Evolutionary conservation across 108 stramenopile species (phyloP), one percentile per base, ranked within the genome.

Genomic region (Nitzschia sp.): DNA sequence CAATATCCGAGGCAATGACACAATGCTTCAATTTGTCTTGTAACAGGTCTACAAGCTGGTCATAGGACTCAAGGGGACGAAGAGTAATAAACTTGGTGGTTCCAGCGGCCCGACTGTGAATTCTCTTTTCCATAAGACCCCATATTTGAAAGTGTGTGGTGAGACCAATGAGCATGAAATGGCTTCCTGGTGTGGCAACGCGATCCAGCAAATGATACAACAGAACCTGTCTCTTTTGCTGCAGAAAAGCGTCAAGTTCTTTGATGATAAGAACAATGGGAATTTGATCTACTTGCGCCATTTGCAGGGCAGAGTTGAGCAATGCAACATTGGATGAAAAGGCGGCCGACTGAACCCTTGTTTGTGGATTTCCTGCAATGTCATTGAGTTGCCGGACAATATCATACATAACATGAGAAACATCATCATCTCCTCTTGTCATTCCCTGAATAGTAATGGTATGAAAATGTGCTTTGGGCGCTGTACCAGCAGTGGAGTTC

Each of bases 121-220:
- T 88, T 51, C 93, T 78, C 75, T 94, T 94, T 77, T 94, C 93
- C 50, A 90, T 70, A 25, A 70, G 55, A 26, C 51, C 66, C 37
- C 83, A 51, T 1, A 75, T 54, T 0, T 75, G 53, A 38, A 88
- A 80, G 44, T 81, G 57, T 5, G 83, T 79, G 7, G 88, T 87
- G 34, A 87, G 69, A 0, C 90, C 93, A 40, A 94, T 78, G 14
- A 94, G 57, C 40, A 80, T 74, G 5, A 94, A 64, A 12, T 77
- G 69, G 25, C 79, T 87, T 10, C 85, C 83, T 38, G 80, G 83
- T 41, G 82, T 80, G 0, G 90, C 87, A 19, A 91, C 89, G 20
- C 93, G 79, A 71, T 94, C 93, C 55, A 94, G 65, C 19, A 94
- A 63, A 71, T 94, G 89, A 73, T 94, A 94, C 26, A 94, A 64